Base-by-base conservation (phyloP, 202 grass and related monocot genomes). In the Hordeum pubiflorum region DNA sequence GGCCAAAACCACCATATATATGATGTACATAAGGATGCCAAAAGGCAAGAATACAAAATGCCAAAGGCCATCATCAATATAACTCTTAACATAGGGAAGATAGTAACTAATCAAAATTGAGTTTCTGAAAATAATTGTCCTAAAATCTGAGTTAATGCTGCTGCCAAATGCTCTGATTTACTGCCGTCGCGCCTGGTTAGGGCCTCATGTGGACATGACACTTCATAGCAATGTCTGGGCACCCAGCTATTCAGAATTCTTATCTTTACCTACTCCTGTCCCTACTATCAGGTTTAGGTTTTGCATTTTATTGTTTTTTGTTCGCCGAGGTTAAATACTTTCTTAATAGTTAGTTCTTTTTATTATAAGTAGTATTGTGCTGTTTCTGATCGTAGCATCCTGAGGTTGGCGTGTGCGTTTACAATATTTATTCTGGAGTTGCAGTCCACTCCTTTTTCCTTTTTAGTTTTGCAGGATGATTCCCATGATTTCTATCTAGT, bases 391-490 rank as follows among this genome's bases (percentile, higher is more conserved):
- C 9, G 8, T 57, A 18, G 18, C 38, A 5, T 57, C 26, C 36
- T 60, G 23, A 73, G 48, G 4, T 34, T 72, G 32, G 59, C 20
- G 4, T 34, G 31, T 75, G 52, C 44, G 23, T 36, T 50, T 34
- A 74, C 20, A 52, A 38, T 74, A 41, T 26, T 61, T 74, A n/a
- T 46, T 61, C 24, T 72, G 24, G 12, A 39, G 5, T 56, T 56
- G 71, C 48, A 4, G 48, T 20, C 33, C 71, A 56, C 21, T 52
- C 6, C 26, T 8, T 10, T 39, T 57, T 52, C 21, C 3, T 63
- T 64, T 70, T 84, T 32, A 46, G 38, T 62, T 84, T 15, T 61
- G 26, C 65, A 27, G 69, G 55, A 13, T 61, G 38, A 57, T 79
- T 23, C 41, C 15, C 21, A 15, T 77, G 13, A 29, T 44, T 61